phyloP scores from a whole-genome alignment of 495 filamentous ascomycete genomes.

The Corynascus novoguineensis region DNA sequence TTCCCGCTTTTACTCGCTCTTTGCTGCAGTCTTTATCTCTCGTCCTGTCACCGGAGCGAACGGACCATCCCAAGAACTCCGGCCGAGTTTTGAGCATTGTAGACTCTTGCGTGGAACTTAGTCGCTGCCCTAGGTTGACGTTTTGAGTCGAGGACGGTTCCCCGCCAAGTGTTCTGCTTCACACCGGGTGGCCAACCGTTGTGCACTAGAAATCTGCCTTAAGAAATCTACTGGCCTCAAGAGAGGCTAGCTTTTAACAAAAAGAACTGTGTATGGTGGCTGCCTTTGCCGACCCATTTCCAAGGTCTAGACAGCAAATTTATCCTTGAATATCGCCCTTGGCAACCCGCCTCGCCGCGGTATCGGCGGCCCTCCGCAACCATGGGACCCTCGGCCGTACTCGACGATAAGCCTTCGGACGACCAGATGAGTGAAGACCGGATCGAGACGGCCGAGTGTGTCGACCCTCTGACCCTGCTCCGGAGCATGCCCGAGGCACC shows the following conservation, averaged over 20 bases:
- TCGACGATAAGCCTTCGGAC: constrained; percentile 27
- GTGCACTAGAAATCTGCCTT: no score
- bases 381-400: constrained; percentile 28
- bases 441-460: constrained; percentile 25
- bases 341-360: background rate
- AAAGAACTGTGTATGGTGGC: constrained; percentile 4
- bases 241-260: background rate
- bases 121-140: background rate
- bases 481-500: constrained; percentile 36
- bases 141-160: background rate
- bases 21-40: background rate
- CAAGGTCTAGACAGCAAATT: constrained; percentile 3
- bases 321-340: background rate
- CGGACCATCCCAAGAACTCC: background rate
- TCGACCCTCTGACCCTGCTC: constrained; percentile 33
- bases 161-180: no score
- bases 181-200: no score
- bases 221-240: no score
- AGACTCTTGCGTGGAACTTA: background rate
- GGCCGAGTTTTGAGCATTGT: background rate
- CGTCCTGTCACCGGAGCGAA: background rate
- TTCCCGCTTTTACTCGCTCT: background rate
- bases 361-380: background rate
- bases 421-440: constrained; percentile 23
- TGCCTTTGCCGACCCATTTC: background rate